A percentile compares a stretch with the other conserved stretches of the same genome.
These are phyloP conservation scores for Fusarium sterilihyphosum DNA, from an alignment of 2,329 filamentous ascomycete genomes.

Conservation along the genomic window DNA sequence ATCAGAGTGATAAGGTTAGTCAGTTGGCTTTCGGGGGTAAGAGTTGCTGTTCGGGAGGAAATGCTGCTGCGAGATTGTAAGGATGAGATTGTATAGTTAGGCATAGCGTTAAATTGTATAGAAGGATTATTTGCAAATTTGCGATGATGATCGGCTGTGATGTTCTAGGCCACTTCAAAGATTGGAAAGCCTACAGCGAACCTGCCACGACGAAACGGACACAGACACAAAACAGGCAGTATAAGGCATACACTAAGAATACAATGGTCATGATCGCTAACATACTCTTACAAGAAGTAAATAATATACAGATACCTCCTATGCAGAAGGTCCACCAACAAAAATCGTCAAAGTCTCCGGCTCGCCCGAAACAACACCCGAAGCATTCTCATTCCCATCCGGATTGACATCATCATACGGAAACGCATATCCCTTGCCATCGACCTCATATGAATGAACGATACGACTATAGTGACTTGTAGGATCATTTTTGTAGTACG, in stretches of 20 bases:
- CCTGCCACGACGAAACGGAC: fast-evolving
- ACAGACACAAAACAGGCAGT: fast-evolving
- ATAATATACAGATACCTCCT: neutral
- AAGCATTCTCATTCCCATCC: constrained; percentile 62
- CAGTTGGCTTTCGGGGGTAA: constrained; percentile 40
- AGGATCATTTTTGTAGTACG: constrained; percentile 57
- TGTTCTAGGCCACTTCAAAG: fast-evolving
- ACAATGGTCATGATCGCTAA: fast-evolving
- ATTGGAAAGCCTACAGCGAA: neutral
- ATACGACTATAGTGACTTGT: constrained; percentile 68
- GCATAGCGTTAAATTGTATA: constrained; percentile 9
- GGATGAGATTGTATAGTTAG: neutral
- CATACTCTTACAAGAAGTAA: neutral
- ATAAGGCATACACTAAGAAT: fast-evolving
- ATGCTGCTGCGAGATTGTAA: constrained; percentile 27
- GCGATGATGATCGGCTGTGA: neutral
- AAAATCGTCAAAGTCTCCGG: constrained; percentile 45
- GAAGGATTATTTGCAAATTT: neutral
- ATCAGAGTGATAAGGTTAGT: constrained; percentile 37
- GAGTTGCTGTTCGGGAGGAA: constrained; percentile 26
- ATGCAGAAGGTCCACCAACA: constrained; percentile 31
- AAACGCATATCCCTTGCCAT: constrained; percentile 72
- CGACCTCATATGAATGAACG: constrained; percentile 68
- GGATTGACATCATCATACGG: constrained; percentile 75
- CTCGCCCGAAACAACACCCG: constrained; percentile 46